Evolutionary conservation across 306 rosid species (phyloP).

Genomic region (Arachis stenosperma): DNA sequence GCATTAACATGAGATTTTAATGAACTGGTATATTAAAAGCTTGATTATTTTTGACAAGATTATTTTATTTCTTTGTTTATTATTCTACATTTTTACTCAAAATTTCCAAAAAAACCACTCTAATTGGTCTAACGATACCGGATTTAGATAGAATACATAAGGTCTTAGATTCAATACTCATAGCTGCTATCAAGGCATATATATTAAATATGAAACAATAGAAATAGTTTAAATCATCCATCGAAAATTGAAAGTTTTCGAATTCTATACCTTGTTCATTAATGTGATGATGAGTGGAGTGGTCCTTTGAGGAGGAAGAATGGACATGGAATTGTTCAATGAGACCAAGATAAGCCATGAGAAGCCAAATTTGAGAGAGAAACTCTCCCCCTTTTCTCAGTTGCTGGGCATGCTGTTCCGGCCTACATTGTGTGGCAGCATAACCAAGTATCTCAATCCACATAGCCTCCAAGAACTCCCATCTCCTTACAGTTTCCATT

Average conservation of each 20-base stretch:
- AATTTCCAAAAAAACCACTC: too few relatives aligned
- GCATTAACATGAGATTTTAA: too few relatives aligned
- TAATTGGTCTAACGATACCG: too few relatives aligned
- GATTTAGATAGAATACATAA: too few relatives aligned
- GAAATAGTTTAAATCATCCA: neutral
- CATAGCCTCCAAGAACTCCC: slow-evolving; percentile 11
- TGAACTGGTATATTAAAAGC: too few relatives aligned
- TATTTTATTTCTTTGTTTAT: too few relatives aligned
- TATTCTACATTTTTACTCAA: too few relatives aligned
- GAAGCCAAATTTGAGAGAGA: slow-evolving; percentile 30
- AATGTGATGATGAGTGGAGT: neutral
- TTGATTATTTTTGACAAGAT: too few relatives aligned
- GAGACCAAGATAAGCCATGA: slow-evolving; percentile 29
- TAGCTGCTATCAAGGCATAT: too few relatives aligned
- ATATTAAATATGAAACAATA: too few relatives aligned
- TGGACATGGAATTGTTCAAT: slow-evolving; percentile 26
- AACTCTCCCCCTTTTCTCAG: slow-evolving; percentile 32
- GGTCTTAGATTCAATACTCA: too few relatives aligned
- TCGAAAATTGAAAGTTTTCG: neutral
- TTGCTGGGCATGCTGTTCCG: slow-evolving; percentile 29
- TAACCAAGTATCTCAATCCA: slow-evolving; percentile 25
- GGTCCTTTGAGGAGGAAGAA: neutral
- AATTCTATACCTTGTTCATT: neutral
- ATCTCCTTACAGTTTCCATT: neutral
- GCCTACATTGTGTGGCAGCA: slow-evolving; percentile 9